These are phyloP conservation scores for Volvariella surrecta DNA, from an alignment of 1,284 basidiomycete species.

Conservation along the genomic window DNA sequence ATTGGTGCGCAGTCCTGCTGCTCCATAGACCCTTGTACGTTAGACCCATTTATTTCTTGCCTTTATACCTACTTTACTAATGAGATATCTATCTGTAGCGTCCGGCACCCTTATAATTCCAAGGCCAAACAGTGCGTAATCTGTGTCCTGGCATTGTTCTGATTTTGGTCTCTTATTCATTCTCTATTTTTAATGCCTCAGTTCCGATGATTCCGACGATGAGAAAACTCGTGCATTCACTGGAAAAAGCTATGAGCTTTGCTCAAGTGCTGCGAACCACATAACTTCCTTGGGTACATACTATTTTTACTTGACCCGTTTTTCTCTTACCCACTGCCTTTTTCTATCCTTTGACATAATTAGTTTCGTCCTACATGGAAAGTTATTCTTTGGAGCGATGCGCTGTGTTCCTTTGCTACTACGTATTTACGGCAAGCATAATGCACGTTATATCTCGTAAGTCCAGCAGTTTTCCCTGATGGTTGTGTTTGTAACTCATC, in stretches of 20 bases:
- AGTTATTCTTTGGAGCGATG: slow-evolving; percentile 56
- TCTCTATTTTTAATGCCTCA: slow-evolving; percentile 9
- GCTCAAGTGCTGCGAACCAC: slow-evolving; percentile 68
- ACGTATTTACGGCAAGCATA: slow-evolving; percentile 75
- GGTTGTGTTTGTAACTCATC: not conserved
- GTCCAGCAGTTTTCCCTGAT: slow-evolving; percentile 10
- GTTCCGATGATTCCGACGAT: slow-evolving; percentile 33
- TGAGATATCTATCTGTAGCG: slow-evolving; percentile 13
- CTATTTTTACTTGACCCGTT: not conserved
- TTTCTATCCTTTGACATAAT: slow-evolving; percentile 7
- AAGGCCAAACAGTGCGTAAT: slow-evolving; percentile 18
- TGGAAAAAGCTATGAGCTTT: slow-evolving; percentile 62
- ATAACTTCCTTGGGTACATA: slow-evolving; percentile 62
- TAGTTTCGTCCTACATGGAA: slow-evolving; percentile 54
- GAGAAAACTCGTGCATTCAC: slow-evolving; percentile 42
- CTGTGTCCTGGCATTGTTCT: slow-evolving; percentile 1
- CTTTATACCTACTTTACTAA: slow-evolving; percentile 2
- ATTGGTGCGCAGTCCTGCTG: slow-evolving; percentile 76
- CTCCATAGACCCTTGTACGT: slow-evolving; percentile 79
- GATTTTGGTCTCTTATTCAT: not conserved
- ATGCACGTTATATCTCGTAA: slow-evolving; percentile 70
- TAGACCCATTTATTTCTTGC: slow-evolving; percentile 6
- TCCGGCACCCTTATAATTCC: slow-evolving; percentile 21
- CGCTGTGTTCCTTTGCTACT: slow-evolving; percentile 73
- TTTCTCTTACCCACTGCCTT: not conserved